Base-by-base conservation (phyloP, 495 filamentous ascomycete genomes). In the Penicillium maclennaniae region DNA sequence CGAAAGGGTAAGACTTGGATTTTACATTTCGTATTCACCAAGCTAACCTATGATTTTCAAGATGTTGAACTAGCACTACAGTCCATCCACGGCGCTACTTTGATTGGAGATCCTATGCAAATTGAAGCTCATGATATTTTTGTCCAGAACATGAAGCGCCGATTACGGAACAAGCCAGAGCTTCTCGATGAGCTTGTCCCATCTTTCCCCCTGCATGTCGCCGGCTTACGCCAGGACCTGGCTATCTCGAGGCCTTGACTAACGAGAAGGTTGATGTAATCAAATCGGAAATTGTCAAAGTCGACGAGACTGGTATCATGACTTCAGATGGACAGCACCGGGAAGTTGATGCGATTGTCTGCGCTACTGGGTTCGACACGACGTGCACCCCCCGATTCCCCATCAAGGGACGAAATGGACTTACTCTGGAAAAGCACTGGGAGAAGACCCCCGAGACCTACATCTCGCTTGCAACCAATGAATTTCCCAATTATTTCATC, bases 401-500 rank as follows among this genome's bases (percentile, higher is more conserved):
- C 7, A 67, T 82, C 28, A 68, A 62, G 31, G 84, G 84, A 0
- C 63, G 65, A 16, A 62, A 67, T 17, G 79, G 77, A 4, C 50
- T 73, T 9, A 70, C 74, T 17, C 64, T 87, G 0, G 59, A 74
- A 1, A 67, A 79, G 12, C 65, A 69, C 3, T 86, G 80, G 76
- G 65, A 75, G 10, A 59, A 73, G 14, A 72, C 72, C 0, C 69
- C 82, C 0, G 79, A 80, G 53, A 78, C 75, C 4, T 87, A 88
- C 53, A 72, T 84, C 31, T 82, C 79, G 15, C 69, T 81, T 14
- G 80, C 83, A 5, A 73, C 82, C 2, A 76, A 84, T 46, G 77
- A 73, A 0, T 88, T 87, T 59, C 85, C 85, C 3, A 88, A 87
- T 53, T 83, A 83, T 57, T 86, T 85, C 62, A 76, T 81, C 34